phyloP scores from a whole-genome alignment of 2,329 filamentous ascomycete genomes.

The Lachnellula subtilissima region DNA sequence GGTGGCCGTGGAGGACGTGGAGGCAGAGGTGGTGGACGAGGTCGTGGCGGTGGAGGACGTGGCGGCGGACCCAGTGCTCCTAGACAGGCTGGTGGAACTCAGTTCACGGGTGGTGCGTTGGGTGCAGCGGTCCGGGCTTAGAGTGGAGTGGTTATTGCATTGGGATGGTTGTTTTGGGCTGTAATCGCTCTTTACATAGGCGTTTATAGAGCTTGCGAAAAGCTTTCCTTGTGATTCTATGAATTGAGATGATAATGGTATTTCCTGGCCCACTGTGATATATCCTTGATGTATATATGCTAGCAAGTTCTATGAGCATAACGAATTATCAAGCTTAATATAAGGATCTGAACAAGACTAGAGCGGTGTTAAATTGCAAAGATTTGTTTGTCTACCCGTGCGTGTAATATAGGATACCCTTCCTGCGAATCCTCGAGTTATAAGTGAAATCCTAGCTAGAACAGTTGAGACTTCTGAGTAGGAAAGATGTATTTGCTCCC shows the following conservation, averaged over 20 bases:
- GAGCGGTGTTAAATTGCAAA: too few relatives aligned
- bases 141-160: conserved; percentile 28
- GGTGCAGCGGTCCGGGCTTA: conserved; percentile 63
- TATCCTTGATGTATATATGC: too few relatives aligned
- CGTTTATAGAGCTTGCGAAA: conserved; percentile 32
- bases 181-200: conserved; percentile 24
- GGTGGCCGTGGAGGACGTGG: conserved; percentile 69
- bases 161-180: conserved; percentile 28
- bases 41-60: conserved; percentile 55
- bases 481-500: too few relatives aligned
- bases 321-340: too few relatives aligned
- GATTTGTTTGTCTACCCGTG: too few relatives aligned
- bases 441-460: too few relatives aligned
- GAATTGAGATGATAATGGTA: conserved; percentile 4
- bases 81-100: conserved; percentile 66
- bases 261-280: background rate
- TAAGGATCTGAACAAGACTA: too few relatives aligned
- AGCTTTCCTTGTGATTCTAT: conserved; percentile 18
- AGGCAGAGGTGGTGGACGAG: conserved; percentile 59
- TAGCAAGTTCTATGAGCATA: too few relatives aligned
- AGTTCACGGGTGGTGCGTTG: conserved; percentile 77
- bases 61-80: conserved; percentile 54
- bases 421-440: too few relatives aligned
- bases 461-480: too few relatives aligned
- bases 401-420: too few relatives aligned